phyloP scores from a whole-genome alignment of 345 rosid species.

The Salix brachista region DNA sequence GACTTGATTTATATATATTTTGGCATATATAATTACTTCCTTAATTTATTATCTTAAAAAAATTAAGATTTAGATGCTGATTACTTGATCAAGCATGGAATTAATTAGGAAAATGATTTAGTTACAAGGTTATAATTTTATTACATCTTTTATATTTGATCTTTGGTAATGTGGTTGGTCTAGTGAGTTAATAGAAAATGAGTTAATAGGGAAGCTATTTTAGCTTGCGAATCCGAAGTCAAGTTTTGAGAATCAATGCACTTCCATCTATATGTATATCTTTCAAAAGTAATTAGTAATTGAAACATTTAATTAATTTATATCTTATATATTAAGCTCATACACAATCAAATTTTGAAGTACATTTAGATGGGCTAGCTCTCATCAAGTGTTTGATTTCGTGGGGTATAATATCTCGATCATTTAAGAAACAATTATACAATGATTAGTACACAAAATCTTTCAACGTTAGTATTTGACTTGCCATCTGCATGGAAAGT shows the following conservation, averaged over 20 bases:
- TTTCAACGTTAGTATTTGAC: conserved; percentile 44
- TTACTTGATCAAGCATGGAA: too few relatives aligned
- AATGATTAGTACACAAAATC: conserved; percentile 10
- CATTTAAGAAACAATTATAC: conserved; percentile 37
- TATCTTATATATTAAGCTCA: background rate
- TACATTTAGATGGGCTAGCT: conserved; percentile 23
- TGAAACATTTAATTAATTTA: background rate
- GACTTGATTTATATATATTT: background rate
- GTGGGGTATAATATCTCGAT: conserved; percentile 53
- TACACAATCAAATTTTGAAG: conserved; percentile 10
- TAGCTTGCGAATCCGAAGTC: background rate
- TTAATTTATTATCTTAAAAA: background rate
- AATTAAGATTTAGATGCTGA: too few relatives aligned
- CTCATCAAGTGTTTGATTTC: conserved; percentile 40
- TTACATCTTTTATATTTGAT: background rate
- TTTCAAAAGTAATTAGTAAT: background rate
- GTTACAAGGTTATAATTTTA: background rate
- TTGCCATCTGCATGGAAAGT: conserved; percentile 44
- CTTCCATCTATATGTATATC: background rate
- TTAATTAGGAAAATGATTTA: too few relatives aligned
- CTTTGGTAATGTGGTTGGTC: background rate
- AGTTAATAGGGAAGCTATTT: too few relatives aligned
- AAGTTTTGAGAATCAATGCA: background rate
- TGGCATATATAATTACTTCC: background rate
- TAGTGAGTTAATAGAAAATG: too few relatives aligned